Conservation (phyloP, 176 grass and related monocot species). For the Calamus simplicifolius region DNA sequence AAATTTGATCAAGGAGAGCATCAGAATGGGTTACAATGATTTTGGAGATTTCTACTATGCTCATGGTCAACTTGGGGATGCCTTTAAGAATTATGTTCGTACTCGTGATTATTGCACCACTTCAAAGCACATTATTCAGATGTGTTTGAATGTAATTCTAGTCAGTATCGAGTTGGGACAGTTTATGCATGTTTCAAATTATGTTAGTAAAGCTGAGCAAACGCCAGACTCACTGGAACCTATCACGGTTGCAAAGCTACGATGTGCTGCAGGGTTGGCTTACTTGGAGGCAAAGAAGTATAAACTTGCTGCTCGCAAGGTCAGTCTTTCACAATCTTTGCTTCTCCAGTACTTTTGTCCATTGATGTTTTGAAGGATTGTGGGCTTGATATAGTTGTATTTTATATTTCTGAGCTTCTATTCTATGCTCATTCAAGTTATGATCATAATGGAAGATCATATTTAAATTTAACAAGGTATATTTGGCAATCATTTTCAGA, state of each 20-base stretch:
- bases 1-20: constrained; percentile 96
- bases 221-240: constrained; percentile 51
- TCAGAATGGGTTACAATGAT: constrained; percentile 98
- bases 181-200: constrained; percentile 75
- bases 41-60: constrained; percentile 87
- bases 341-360: neutral
- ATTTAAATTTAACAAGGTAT: too few species aligned
- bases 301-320: constrained; percentile 93
- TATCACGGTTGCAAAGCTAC: constrained; percentile 47
- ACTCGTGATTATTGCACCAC: constrained; percentile 98
- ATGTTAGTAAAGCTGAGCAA: constrained; percentile 88
- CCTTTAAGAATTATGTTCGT: constrained; percentile 91
- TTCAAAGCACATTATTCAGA: constrained; percentile 97
- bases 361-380: neutral
- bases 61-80: constrained; percentile 76
- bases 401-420: too few species aligned
- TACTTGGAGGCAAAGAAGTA: constrained; percentile 90
- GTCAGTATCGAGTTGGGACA: constrained; percentile 90
- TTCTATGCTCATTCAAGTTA: too few species aligned
- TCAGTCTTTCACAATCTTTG: constrained; percentile 18
- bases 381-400: neutral
- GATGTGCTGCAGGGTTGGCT: constrained; percentile 76
- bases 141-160: constrained; percentile 95
- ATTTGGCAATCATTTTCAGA: too few species aligned
- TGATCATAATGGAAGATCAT: too few species aligned